These are phyloP conservation scores for Colletotrichum tropicicola DNA, from an alignment of 2,329 filamentous ascomycete genomes.

Conservation along the genomic window DNA sequence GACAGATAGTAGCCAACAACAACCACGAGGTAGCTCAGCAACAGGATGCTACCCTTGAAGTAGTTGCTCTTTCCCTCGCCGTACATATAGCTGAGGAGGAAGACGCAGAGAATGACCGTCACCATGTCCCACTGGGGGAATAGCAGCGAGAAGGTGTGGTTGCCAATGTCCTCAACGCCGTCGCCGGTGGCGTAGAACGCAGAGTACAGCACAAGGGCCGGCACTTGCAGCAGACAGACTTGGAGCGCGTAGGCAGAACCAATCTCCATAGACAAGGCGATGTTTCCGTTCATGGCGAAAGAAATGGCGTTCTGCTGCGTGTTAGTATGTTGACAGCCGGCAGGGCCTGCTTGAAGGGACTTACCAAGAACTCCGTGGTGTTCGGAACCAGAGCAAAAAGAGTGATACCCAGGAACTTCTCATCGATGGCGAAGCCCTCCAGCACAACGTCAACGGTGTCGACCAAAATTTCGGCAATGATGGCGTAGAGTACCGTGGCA, in stretches of 20 bases:
- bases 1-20: constrained; percentile 92
- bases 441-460: constrained; percentile 98
- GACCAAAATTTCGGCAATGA: constrained; percentile 96
- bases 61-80: constrained; percentile 99
- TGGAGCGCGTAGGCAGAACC: constrained; percentile 96
- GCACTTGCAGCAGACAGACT: constrained; percentile 94
- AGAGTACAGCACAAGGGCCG: constrained; percentile 90
- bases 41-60: constrained; percentile 96
- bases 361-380: constrained; percentile 94
- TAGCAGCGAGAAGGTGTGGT: constrained; percentile 83
- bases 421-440: constrained; percentile 88
- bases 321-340: neutral
- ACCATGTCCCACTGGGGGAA: constrained; percentile 99
- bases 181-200: constrained; percentile 67
- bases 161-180: constrained; percentile 49
- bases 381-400: constrained; percentile 97
- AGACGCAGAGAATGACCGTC: constrained; percentile 93
- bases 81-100: constrained; percentile 96
- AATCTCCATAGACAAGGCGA: constrained; percentile 98
- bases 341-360: constrained; percentile 39
- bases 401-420: constrained; percentile 97
- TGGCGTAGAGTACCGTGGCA: constrained; percentile 91
- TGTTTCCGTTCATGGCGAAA: constrained; percentile 99
- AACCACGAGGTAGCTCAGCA: constrained; percentile 93
- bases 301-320: constrained; percentile 88